These are phyloP conservation scores for Colletotrichum sp. DNA, from an alignment of 2,329 filamentous ascomycete species.

Conservation along the genomic window DNA sequence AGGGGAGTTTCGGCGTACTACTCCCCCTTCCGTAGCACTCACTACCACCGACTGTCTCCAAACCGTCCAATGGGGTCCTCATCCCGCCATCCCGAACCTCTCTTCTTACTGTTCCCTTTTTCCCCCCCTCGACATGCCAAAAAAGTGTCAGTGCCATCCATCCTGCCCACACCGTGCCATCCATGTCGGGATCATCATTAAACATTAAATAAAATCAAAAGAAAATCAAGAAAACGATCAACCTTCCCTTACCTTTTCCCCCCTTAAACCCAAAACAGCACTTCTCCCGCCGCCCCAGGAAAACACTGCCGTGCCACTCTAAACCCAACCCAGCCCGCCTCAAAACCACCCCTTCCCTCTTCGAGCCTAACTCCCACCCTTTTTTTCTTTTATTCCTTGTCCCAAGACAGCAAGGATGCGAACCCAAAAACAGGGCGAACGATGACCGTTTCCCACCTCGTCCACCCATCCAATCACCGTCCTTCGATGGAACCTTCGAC, in stretches of 20 bases:
- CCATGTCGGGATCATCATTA: not conserved
- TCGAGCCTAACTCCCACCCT: not conserved
- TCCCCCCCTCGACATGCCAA: not conserved
- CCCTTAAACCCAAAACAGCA: not conserved
- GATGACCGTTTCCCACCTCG: conserved; percentile 6
- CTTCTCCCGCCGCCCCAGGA: not conserved
- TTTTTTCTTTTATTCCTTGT: not conserved
- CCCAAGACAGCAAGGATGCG: not conserved
- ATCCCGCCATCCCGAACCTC: not conserved
- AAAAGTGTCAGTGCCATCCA: not conserved
- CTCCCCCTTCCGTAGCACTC: not conserved
- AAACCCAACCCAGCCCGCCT: not conserved
- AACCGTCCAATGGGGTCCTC: not conserved
- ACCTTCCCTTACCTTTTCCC: not conserved
- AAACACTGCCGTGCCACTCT: not conserved
- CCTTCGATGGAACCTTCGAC: conserved; percentile 2
- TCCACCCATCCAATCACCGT: conserved; percentile 4
- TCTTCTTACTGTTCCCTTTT: not conserved
- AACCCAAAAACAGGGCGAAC: conserved; percentile 17
- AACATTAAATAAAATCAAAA: not conserved
- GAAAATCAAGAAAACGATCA: not conserved
- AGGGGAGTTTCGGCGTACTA: not conserved
- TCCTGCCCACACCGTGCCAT: not conserved
- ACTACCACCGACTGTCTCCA: not conserved
- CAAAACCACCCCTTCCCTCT: not conserved